Percentiles rank a stretch among this genome's conserved stretches.
Conservation (phyloP, 2,329 filamentous ascomycete genomes). For the Penicillium aurantiogriseum region DNA sequence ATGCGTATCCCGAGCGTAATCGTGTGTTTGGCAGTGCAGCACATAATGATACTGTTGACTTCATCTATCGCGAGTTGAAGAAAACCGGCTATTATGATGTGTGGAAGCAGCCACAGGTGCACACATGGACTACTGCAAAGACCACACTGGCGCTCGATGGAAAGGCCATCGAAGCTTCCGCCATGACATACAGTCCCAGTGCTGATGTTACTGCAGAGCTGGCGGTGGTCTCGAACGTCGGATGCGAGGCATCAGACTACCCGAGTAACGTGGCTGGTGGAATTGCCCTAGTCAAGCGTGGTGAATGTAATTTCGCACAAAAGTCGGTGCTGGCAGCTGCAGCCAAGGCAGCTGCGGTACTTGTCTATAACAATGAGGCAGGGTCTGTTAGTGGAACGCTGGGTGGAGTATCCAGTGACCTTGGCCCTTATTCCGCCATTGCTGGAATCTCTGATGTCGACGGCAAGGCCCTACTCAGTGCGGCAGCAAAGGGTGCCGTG, state of each 20-base stretch:
- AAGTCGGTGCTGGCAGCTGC: constrained; percentile 68
- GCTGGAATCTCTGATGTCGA: constrained; percentile 64
- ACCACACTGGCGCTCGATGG: constrained; percentile 60
- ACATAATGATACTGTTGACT: constrained; percentile 63
- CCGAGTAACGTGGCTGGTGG: constrained; percentile 57
- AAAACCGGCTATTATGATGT: constrained; percentile 38
- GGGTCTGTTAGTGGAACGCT: constrained; percentile 67
- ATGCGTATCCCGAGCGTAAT: constrained; percentile 30
- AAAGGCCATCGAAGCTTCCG: constrained; percentile 48
- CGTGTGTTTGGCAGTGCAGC: constrained; percentile 45
- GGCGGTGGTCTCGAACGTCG: constrained; percentile 61
- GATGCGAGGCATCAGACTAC: constrained; percentile 65
- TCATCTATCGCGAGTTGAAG: constrained; percentile 58
- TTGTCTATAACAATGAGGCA: constrained; percentile 72
- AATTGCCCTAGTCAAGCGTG: constrained; percentile 70
- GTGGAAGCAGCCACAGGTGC: constrained; percentile 58
- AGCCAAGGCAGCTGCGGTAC: constrained; percentile 67
- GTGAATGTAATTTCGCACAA: constrained; percentile 67
- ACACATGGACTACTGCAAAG: constrained; percentile 59
- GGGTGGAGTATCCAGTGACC: constrained; percentile 54
- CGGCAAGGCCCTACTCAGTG: constrained; percentile 56
- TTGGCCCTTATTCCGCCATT: constrained; percentile 49
- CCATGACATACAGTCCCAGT: constrained; percentile 65
- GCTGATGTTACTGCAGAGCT: constrained; percentile 39
- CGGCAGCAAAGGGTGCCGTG: constrained; percentile 48